These are phyloP conservation scores for Pleoardoris graminearum DNA, from an alignment of 2,329 filamentous ascomycete species.

Conservation along the genomic window DNA sequence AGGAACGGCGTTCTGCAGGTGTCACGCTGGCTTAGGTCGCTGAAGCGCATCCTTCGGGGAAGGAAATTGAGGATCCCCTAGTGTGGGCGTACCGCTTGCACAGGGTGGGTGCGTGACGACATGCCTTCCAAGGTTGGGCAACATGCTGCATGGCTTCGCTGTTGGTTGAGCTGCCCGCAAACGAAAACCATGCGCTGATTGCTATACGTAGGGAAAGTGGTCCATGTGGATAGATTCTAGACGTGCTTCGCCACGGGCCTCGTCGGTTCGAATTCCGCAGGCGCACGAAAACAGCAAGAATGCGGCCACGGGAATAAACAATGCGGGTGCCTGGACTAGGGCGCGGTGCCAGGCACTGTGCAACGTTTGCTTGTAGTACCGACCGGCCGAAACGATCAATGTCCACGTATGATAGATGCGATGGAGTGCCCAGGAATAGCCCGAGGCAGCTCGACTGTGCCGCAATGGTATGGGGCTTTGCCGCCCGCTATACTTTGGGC, in stretches of 20 bases:
- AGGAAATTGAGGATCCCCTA: not conserved
- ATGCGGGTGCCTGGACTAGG: not conserved
- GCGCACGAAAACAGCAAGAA: conserved; percentile 1
- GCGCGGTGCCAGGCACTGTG: conserved; percentile 8
- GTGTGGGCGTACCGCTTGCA: conserved; percentile 1
- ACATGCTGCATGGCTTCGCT: not conserved
- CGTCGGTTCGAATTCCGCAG: not conserved
- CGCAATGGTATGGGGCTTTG: conserved; percentile 3
- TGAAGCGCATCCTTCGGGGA: not conserved
- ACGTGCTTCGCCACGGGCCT: not conserved
- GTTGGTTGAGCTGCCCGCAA: not conserved
- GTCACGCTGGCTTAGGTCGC: not conserved
- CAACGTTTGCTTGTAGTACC: conserved; percentile 5
- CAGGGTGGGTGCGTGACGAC: not conserved
- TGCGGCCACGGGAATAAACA: conserved; percentile 12
- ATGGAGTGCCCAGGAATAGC: not conserved
- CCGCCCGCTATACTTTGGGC: conserved; percentile 6
- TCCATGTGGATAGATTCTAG: not conserved
- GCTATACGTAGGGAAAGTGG: not conserved
- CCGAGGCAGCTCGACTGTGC: conserved; percentile 3
- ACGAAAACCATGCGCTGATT: not conserved
- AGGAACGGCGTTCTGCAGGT: not conserved
- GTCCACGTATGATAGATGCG: not conserved
- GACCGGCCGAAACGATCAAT: not conserved
- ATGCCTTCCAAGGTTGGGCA: not conserved